Percentiles rank a stretch among this genome's conserved stretches.
Evolutionary conservation across 2,329 filamentous ascomycete genomes (phyloP).

Genomic region (Lecanicillium sp.): DNA sequence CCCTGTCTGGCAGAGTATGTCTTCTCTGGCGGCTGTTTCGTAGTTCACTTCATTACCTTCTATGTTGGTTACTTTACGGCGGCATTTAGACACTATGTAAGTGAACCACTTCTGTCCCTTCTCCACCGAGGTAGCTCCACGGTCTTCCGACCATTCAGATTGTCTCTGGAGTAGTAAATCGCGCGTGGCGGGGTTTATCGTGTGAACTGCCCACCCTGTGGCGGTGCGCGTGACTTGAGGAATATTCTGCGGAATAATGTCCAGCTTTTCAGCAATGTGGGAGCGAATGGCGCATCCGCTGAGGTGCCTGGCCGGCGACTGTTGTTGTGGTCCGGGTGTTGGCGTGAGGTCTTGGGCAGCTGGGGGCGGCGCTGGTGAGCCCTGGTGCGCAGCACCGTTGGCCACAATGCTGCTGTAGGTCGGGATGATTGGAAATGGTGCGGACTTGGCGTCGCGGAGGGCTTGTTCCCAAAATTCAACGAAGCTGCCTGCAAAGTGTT

Average conservation of each 20-base stretch:
- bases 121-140: neutral
- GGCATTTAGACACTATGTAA: neutral
- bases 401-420: neutral
- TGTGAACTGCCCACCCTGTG: neutral
- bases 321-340: no score
- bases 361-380: neutral
- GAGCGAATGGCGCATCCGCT: neutral
- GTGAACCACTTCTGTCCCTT: neutral
- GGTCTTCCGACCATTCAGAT: neutral
- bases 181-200: neutral
- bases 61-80: neutral
- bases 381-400: neutral
- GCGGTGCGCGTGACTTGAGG: neutral
- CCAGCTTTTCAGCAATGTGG: neutral
- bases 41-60: neutral
- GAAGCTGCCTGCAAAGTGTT: neutral
- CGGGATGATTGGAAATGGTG: neutral
- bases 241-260: neutral
- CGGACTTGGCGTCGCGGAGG: neutral
- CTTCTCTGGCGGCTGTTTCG: neutral
- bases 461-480: neutral
- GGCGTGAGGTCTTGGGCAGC: neutral
- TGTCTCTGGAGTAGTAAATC: neutral
- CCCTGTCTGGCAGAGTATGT: neutral
- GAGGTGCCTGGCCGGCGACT: neutral